Evolutionary conservation across 2,329 filamentous ascomycete genomes (phyloP), one percentile per base, ranked within the genome.

Genomic region (Calycina marina): DNA sequence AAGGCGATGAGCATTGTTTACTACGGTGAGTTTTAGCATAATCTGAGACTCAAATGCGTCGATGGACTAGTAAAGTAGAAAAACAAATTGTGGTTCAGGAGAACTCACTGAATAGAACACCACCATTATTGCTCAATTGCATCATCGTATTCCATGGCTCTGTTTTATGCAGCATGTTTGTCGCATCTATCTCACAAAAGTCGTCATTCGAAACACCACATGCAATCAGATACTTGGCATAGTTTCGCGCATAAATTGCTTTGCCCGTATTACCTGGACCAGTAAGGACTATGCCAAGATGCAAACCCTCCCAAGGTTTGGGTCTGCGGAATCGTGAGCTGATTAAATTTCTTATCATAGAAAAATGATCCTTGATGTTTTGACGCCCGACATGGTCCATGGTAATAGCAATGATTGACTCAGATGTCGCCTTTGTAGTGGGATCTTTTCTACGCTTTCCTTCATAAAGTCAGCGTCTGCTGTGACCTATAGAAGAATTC

Each of bases 1-100:
- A 0, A 88, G 59, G 40, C 86, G 79, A 44, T 88, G 85, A 0
- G 80, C 78, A 49, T 88, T 79, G 38, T 88, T 81, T 14, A 88
- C 75, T 46, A 88, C 86, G 2, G 83, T 46, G 0, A 74, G 74
- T 0, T 80, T 81, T 0, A 79, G 80, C 69, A 57, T 6, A 68
- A 0, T 74, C 72, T 72, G n/a, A n/a, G n/a, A n/a, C n/a, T 22
- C 20, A 22, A 22, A 22, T 22, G 20, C 20, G n/a, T n/a, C n/a
- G n/a, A n/a, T n/a, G n/a, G n/a, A n/a, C n/a, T 9, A 22, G 20
- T 9, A n/a, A 22, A 9, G 8, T 22, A 3, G 20, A 22, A n/a
- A 22, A 9, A 22, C n/a, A 2, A n/a, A 9, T 22, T 3, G 3
- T 22, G 8, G n/a, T 2, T 22, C n/a, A n/a, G n/a, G n/a, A n/a